Percentiles rank a stretch among this genome's conserved stretches.
Evolutionary conservation across 495 filamentous ascomycete genomes (phyloP).

Genomic region (Daldinia decipiens): DNA sequence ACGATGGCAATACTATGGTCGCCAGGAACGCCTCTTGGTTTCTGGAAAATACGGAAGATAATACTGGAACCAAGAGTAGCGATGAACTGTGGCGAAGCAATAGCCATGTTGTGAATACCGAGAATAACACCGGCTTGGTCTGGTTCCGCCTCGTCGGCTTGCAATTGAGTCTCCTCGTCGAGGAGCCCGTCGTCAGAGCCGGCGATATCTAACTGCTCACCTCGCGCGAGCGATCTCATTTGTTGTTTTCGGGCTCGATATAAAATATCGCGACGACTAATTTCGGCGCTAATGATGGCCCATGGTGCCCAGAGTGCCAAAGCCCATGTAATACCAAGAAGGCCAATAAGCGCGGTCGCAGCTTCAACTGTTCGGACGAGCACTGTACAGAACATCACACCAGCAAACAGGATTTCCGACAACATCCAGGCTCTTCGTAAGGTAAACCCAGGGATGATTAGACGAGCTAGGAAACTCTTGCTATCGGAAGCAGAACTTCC

Average conservation of each 20-base stretch:
- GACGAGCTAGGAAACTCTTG: slow-evolving; percentile 60
- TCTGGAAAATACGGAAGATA: slow-evolving; percentile 84
- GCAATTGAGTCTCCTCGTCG: slow-evolving; percentile 44
- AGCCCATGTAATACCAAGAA: slow-evolving; percentile 89
- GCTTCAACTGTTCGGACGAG: slow-evolving; percentile 72
- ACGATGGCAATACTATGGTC: slow-evolving; percentile 90
- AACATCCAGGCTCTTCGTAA: slow-evolving; percentile 87
- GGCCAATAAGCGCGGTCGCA: slow-evolving; percentile 76
- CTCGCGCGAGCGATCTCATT: slow-evolving; percentile 38
- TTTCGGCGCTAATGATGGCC: slow-evolving; percentile 89
- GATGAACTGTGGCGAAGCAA: slow-evolving; percentile 87
- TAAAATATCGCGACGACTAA: slow-evolving; percentile 78
- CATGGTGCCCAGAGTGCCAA: slow-evolving; percentile 91
- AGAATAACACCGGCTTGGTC: slow-evolving; percentile 90
- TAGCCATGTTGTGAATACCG: slow-evolving; percentile 91
- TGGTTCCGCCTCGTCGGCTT: slow-evolving; percentile 58
- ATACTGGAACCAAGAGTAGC: slow-evolving; percentile 82
- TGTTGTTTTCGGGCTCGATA: slow-evolving; percentile 64
- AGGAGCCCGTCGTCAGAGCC: slow-evolving; percentile 15
- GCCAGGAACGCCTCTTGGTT: slow-evolving; percentile 80
- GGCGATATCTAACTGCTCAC: slow-evolving; percentile 11
- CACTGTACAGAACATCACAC: slow-evolving; percentile 82
- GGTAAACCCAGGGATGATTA: slow-evolving; percentile 82
- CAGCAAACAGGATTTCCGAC: slow-evolving; percentile 80
- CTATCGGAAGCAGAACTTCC: slow-evolving; percentile 48